Percentiles rank a stretch among this genome's conserved stretches.
phyloP scores from a whole-genome alignment of 768 basidiomycete genomes.

The Amanita thiersii region DNA sequence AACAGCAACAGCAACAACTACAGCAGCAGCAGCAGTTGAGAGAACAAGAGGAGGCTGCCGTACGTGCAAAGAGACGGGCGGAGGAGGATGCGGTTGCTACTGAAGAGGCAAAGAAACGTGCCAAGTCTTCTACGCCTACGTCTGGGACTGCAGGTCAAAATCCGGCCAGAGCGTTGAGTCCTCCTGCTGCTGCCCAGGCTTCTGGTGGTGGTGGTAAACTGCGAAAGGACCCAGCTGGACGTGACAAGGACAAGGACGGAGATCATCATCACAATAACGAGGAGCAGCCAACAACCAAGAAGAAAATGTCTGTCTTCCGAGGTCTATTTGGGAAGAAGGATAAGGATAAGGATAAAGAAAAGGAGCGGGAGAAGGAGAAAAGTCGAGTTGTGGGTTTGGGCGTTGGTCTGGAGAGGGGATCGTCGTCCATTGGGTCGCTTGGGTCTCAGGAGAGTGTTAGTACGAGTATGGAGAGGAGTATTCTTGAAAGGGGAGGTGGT shows the following conservation, averaged over 20 bases:
- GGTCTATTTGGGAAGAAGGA: constrained; percentile 75
- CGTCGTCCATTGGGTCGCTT: constrained; percentile 39
- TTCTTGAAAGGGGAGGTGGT: no score
- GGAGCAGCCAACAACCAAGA: constrained; percentile 47
- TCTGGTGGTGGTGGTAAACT: constrained; percentile 25
- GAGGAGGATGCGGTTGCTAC: constrained; percentile 46
- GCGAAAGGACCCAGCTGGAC: constrained; percentile 31
- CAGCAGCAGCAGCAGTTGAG: constrained; percentile 31
- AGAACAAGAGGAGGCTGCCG: constrained; percentile 44
- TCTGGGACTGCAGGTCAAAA: no score
- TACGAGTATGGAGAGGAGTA: no score
- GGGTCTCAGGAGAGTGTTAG: constrained; percentile 35
- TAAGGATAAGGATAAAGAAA: constrained; percentile 62
- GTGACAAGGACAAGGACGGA: constrained; percentile 11
- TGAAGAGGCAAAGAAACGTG: constrained; percentile 39
- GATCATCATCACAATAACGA: constrained; percentile 26
- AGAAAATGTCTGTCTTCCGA: constrained; percentile 66
- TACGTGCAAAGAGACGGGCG: constrained; percentile 42
- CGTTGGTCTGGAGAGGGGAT: no score
- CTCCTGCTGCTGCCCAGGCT: constrained; percentile 8
- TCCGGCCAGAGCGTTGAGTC: not conserved
- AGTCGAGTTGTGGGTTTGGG: constrained; percentile 17
- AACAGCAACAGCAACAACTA: constrained; percentile 22
- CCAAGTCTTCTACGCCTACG: no score
- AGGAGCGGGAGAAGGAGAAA: constrained; percentile 23